Conservation (phyloP, 148 eudicot species). For the Vaccinium myrtillus region DNA sequence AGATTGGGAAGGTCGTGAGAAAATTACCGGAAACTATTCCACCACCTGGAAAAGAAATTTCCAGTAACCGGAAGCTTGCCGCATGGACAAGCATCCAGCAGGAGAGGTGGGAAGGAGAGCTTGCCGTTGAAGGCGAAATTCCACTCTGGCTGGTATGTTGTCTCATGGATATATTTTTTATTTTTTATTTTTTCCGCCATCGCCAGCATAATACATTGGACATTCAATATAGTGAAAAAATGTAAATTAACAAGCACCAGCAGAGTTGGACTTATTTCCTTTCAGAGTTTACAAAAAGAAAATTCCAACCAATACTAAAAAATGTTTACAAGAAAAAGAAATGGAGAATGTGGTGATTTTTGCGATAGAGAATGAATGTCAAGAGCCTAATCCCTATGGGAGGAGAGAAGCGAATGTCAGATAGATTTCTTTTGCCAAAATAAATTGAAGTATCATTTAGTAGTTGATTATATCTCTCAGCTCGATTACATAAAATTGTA, state of each 20-base stretch:
- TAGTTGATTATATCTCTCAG: too few species aligned
- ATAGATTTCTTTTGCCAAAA: too few species aligned
- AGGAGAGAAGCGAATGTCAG: too few species aligned
- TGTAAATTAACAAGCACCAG: not conserved
- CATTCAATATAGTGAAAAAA: not conserved
- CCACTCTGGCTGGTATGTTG: slow-evolving; percentile 86
- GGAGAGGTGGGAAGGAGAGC: slow-evolving; percentile 97
- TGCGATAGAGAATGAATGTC: too few species aligned
- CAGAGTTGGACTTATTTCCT: not conserved
- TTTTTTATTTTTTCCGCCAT: not conserved
- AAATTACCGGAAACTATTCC: slow-evolving; percentile 31
- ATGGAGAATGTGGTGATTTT: too few species aligned
- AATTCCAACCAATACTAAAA: not conserved
- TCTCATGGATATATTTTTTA: not conserved
- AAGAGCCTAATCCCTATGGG: too few species aligned
- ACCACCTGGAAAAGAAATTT: slow-evolving; percentile 21
- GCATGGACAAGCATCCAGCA: slow-evolving; percentile 92
- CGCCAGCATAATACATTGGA: not conserved
- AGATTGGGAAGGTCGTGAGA: slow-evolving; percentile 42
- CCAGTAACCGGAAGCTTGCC: slow-evolving; percentile 34
- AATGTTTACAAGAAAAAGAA: not conserved
- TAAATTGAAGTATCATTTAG: too few species aligned
- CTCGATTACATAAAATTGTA: too few species aligned
- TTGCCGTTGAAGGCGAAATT: slow-evolving; percentile 71
- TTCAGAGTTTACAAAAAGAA: not conserved